Percentiles rank a stretch among this genome's conserved stretches.
These are phyloP conservation scores for Acanthamoeba divionensis DNA, from an alignment of 208 protist species.

Conservation along the genomic window DNA sequence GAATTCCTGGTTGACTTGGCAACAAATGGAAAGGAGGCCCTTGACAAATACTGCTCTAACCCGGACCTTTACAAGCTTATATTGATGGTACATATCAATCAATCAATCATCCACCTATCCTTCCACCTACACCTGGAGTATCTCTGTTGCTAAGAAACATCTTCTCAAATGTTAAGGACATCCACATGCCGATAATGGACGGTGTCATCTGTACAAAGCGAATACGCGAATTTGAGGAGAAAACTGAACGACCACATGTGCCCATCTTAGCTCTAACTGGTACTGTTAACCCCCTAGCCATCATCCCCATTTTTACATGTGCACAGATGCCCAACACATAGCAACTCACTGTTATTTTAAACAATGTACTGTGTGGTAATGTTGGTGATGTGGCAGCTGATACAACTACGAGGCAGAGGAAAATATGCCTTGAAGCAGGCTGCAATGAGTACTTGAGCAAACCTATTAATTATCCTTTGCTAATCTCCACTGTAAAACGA, in stretches of 20 bases:
- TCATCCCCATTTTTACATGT: neutral
- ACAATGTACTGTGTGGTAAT: neutral
- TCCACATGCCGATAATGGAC: slow-evolving; percentile 50
- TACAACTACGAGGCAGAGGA: slow-evolving; percentile 23
- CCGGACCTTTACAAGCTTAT: slow-evolving; percentile 48
- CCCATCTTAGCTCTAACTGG: slow-evolving; percentile 39
- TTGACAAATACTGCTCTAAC: slow-evolving; percentile 33
- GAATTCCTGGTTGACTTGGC: slow-evolving; percentile 31
- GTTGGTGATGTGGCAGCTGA: slow-evolving; percentile 2
- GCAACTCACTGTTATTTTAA: neutral
- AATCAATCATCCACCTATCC: too few relatives aligned
- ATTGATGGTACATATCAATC: neutral
- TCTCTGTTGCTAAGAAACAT: too few relatives aligned
- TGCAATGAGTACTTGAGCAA: slow-evolving; percentile 49
- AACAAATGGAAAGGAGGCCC: slow-evolving; percentile 1
- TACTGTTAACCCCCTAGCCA: neutral
- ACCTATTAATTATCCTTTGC: slow-evolving; percentile 31
- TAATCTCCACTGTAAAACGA: slow-evolving; percentile 4
- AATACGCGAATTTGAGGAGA: slow-evolving; percentile 30
- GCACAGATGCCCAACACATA: too few relatives aligned
- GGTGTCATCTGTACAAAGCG: slow-evolving; percentile 31
- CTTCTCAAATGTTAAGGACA: too few relatives aligned
- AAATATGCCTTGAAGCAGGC: slow-evolving; percentile 14
- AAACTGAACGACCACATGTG: neutral
- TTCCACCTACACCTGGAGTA: too few relatives aligned